These are phyloP conservation scores for Aureobasidium subglaciale DNA, from an alignment of 2,329 filamentous ascomycete species.

Conservation along the genomic window DNA sequence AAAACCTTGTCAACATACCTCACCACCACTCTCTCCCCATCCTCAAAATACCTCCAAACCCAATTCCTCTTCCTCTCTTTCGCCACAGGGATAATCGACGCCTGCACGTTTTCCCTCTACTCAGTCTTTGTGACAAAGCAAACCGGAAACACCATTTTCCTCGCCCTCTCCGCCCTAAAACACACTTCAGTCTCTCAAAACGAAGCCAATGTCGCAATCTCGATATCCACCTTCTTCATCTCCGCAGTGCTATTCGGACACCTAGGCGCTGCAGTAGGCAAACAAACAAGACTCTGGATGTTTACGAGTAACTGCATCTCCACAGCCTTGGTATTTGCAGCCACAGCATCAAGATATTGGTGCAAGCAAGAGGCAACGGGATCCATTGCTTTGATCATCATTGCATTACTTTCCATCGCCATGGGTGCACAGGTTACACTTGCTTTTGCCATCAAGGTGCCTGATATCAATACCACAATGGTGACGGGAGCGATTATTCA, in stretches of 20 bases:
- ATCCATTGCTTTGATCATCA: conserved; percentile 18
- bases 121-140: conserved; percentile 59
- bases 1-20: conserved; percentile 14
- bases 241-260: conserved; percentile 24
- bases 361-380: conserved; percentile 13
- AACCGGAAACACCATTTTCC: conserved; percentile 58
- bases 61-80: conserved; percentile 26
- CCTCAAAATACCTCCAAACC: conserved; percentile 18
- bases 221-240: conserved; percentile 22
- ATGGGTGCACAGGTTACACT: conserved; percentile 24
- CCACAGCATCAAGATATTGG: conserved; percentile 22
- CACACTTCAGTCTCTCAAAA: conserved; percentile 4
- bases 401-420: conserved; percentile 20
- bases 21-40: conserved; percentile 23
- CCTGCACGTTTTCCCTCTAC: conserved; percentile 54
- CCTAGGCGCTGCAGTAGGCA: conserved; percentile 21
- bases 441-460: conserved; percentile 22
- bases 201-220: conserved; percentile 21
- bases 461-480: conserved; percentile 28
- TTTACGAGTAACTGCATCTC: conserved; percentile 21
- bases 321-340: conserved; percentile 21
- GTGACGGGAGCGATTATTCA: conserved; percentile 25
- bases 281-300: conserved; percentile 23
- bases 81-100: conserved; percentile 31
- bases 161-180: conserved; percentile 38